Percentiles rank a stretch among this genome's conserved stretches.
Evolutionary conservation across 257 asterid species (phyloP).

Genomic region (Solanum chmielewskii): DNA sequence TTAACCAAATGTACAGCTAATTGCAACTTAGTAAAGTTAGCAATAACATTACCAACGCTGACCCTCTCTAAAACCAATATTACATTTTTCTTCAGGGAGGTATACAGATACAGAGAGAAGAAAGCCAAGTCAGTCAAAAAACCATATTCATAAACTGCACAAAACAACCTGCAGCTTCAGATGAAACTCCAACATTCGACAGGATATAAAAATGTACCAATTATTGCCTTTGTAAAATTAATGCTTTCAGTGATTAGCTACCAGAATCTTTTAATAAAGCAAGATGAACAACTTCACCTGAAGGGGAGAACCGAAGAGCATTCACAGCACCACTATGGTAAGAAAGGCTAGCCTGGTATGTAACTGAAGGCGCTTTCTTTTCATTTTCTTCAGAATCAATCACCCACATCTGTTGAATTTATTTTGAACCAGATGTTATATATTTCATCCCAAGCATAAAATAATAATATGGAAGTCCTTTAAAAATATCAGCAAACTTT

Average conservation of each 20-base stretch:
- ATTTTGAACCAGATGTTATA: neutral
- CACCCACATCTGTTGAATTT: conserved; percentile 56
- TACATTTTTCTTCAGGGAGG: neutral
- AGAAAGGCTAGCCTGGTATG: conserved; percentile 65
- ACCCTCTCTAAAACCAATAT: neutral
- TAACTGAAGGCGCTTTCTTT: conserved; percentile 51
- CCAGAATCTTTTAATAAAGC: neutral
- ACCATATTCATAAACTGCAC: neutral
- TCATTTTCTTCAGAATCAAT: conserved; percentile 38
- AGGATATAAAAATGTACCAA: neutral
- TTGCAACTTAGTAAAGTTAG: neutral
- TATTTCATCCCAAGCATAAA: neutral
- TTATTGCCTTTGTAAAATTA: neutral
- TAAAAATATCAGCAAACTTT: neutral
- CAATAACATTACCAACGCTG: neutral
- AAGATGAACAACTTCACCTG: conserved; percentile 35
- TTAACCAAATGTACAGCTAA: neutral
- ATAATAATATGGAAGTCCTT: neutral
- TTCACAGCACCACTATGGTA: conserved; percentile 83
- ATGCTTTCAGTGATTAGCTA: neutral
- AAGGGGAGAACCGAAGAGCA: conserved; percentile 85
- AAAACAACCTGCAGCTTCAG: neutral
- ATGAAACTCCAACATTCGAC: neutral
- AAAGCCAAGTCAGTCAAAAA: neutral
- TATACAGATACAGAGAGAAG: neutral